Percentiles rank a stretch among this genome's conserved stretches.
Evolutionary conservation across 495 filamentous ascomycete species (phyloP).

Genomic region (Talaromyces liani): DNA sequence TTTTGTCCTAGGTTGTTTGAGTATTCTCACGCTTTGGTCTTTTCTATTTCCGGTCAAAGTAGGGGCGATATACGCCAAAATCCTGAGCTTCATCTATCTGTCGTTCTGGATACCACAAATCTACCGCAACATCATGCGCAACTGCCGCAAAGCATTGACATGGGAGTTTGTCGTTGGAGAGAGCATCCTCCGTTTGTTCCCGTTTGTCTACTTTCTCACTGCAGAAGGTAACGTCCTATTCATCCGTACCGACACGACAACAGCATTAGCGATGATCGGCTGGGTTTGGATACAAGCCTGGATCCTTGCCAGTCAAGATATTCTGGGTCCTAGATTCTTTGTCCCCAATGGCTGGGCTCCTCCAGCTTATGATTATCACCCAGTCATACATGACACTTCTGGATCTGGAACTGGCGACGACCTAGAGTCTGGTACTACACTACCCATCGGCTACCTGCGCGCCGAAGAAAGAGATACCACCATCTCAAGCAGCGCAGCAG

Average conservation of each 20-base stretch:
- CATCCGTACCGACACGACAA: slow-evolving; percentile 57
- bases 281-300: slow-evolving; percentile 96
- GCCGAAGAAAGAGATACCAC: slow-evolving; percentile 35
- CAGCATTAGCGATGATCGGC: slow-evolving; percentile 53
- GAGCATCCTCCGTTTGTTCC: slow-evolving; percentile 64
- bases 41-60: slow-evolving; percentile 65
- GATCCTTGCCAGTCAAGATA: slow-evolving; percentile 66
- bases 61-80: slow-evolving; percentile 63
- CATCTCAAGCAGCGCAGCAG: neutral
- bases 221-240: slow-evolving; percentile 70
- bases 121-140: slow-evolving; percentile 79
- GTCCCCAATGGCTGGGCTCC: slow-evolving; percentile 62
- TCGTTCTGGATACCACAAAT: slow-evolving; percentile 93
- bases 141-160: slow-evolving; percentile 77
- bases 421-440: slow-evolving; percentile 55
- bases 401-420: slow-evolving; percentile 43
- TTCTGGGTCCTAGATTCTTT: slow-evolving; percentile 79
- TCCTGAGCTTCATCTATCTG: slow-evolving; percentile 62
- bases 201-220: slow-evolving; percentile 77
- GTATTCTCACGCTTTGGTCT: slow-evolving; percentile 70
- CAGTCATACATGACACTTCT: slow-evolving; percentile 62
- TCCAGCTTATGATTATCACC: slow-evolving; percentile 93
- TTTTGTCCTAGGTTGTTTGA: slow-evolving; percentile 57
- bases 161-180: slow-evolving; percentile 88
- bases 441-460: slow-evolving; percentile 61